phyloP scores from a whole-genome alignment of 1,284 basidiomycete genomes.

The Ustilago esculenta region DNA sequence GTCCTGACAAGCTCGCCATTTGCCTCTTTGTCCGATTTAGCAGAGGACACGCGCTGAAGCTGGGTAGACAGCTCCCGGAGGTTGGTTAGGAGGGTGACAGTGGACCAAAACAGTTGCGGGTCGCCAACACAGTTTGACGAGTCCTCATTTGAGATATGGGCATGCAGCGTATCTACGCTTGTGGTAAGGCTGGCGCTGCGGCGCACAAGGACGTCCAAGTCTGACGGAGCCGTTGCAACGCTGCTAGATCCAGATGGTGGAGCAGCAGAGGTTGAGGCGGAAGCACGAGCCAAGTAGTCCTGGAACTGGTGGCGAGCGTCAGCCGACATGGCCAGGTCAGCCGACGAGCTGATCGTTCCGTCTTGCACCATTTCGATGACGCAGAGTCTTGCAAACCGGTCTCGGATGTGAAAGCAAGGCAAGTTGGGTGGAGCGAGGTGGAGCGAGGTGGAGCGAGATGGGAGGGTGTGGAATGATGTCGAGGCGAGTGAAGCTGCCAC shows the following conservation, averaged over 20 bases:
- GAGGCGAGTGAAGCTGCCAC: slow-evolving; percentile 9
- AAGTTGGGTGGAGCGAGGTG: not conserved
- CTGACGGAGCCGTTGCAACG: not conserved
- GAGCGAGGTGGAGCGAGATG: not conserved
- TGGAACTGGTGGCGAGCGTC: slow-evolving; percentile 21
- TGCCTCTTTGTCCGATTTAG: not conserved
- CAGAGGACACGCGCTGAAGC: not conserved
- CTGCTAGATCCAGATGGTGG: slow-evolving; percentile 1
- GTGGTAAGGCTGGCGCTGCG: slow-evolving; percentile 4
- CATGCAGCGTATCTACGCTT: slow-evolving; percentile 15
- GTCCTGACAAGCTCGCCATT: slow-evolving; percentile 20
- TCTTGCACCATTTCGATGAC: slow-evolving; percentile 1
- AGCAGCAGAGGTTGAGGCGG: slow-evolving; percentile 1
- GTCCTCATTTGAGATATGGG: not conserved
- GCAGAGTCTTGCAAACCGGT: too few relatives aligned
- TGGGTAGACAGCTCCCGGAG: slow-evolving; percentile 17
- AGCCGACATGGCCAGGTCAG: slow-evolving; percentile 11
- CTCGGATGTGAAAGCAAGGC: not conserved
- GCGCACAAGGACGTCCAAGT: slow-evolving; percentile 10
- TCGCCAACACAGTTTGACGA: not conserved
- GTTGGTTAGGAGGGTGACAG: slow-evolving; percentile 22
- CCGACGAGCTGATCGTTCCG: not conserved
- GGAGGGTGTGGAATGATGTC: not conserved
- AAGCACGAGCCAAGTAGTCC: slow-evolving; percentile 21
- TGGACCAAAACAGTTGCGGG: slow-evolving; percentile 37